Percentiles rank a stretch among this genome's conserved stretches.
phyloP scores from a whole-genome alignment of 2,329 filamentous ascomycete species.

The Cladosporium cucumerinum region DNA sequence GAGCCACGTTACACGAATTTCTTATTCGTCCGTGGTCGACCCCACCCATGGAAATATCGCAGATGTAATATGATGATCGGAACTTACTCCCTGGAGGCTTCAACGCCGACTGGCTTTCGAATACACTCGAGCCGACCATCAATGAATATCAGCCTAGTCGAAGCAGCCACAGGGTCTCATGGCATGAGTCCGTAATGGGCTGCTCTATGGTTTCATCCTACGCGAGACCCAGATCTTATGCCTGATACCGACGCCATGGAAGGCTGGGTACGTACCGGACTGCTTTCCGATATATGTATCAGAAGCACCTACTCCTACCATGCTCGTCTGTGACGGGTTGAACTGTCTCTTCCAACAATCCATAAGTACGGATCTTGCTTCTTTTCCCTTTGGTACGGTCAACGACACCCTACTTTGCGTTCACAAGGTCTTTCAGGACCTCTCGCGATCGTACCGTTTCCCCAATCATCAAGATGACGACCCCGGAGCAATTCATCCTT shows the following conservation, averaged over 20 bases:
- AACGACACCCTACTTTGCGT: background rate
- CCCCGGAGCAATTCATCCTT: slow-evolving; percentile 2
- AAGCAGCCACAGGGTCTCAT: background rate
- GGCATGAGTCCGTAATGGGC: background rate
- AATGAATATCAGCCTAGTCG: background rate
- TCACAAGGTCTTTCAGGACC: background rate
- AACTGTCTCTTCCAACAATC: background rate
- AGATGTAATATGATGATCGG: background rate
- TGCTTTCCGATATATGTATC: background rate
- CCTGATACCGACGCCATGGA: background rate
- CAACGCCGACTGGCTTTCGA: background rate
- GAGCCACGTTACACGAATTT: background rate
- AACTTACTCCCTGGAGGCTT: background rate
- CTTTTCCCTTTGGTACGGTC: background rate
- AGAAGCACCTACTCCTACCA: background rate
- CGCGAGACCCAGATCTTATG: background rate
- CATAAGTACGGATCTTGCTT: background rate
- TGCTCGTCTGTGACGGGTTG: background rate
- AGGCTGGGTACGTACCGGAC: background rate
- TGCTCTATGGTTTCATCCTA: background rate
- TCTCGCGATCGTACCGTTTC: background rate
- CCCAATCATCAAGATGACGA: background rate
- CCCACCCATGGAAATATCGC: background rate
- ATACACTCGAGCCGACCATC: background rate
- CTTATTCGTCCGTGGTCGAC: background rate